Evolutionary conservation across 257 asterid genomes (phyloP), one percentile per base, ranked within the genome.

Genomic region (Rauvolfia tetraphylla): DNA sequence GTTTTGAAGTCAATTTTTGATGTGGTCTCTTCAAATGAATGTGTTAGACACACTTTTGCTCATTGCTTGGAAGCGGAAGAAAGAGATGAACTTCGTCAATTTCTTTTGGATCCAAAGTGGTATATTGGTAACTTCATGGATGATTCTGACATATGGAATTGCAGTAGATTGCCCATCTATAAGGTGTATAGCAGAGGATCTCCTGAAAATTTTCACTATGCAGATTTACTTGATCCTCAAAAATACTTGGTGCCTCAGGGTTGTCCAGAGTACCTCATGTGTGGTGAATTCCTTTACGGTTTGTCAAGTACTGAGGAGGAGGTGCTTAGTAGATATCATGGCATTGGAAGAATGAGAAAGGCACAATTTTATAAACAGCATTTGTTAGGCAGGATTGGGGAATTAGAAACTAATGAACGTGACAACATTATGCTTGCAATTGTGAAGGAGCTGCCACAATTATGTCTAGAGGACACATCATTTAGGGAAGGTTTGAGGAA

Each of bases 111-210:
- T 80, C 95, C 97, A 20, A 84, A 83, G 81, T 94, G 98, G 98
- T 92, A 89, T 76, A 85, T 92, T 74, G 91, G 93, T 63, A 88
- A 83, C 72, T 71, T 79, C 76, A 84, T 92, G 90, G 95, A 86
- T 86, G 95, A 82, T 83, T 88, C 95, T 68, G 93, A 87, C 81
- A 79, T 94, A 72, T 88, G 81, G 86, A 89, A 86, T 83, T 86
- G 98, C 97, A 94, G 90, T 90, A 89, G 96, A 88, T 90, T 94
- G 75, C 97, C 93, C 68, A 85, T 94, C 71, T 94, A 88, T 83
- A 88, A 86, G 87, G 92, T 92, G 39, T 86, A 90, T 76, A 88
- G 82, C 84, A 88, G 81, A 76, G 92, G 85, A 77, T 83, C 89
- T 82, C 22, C 82, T 76, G 92, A 81, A 79, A 84, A 79, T 71